Base-by-base conservation (phyloP, 140 eudicot genomes). In the Senecio squalidus region DNA sequence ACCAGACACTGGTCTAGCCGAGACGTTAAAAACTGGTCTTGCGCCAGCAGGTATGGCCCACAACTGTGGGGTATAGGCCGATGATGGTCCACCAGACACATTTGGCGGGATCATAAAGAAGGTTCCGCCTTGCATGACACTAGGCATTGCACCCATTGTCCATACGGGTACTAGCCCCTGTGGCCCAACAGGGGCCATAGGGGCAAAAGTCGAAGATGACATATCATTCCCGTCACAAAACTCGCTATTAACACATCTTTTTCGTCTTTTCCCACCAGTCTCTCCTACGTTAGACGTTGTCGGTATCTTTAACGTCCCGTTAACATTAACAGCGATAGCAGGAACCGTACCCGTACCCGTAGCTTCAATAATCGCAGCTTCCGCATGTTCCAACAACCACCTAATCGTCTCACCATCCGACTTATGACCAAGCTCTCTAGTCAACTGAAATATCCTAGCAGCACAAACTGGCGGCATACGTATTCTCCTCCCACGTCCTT, bases 41-140 rank as follows among this genome's bases (percentile, higher is more conserved):
- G 86, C 86, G 6, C 84, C 62, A 4, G 85, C 81, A 1, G 94
- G 96, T 1, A 84, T 74, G 55, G 97, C 97, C 97, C 95, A 86
- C 29, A 85, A 26, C 41, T 82, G 96, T 8, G 77, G 74, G 40
- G 60, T 83, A 28, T 48, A 50, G 25, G 40, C 39, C 5, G 50
- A 43, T 15, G 49, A 44, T 44, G 50, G 50, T 44, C 9, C 50
- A 17, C 44, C 60, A n/a, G n/a, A n/a, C n/a, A n/a, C n/a, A 0
- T 17, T 11, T 1, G 43, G 27, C 9, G 92, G 88, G 31, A 83
- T 65, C 88, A 79, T 72, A 34, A 80, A 80, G 27, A 75, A 78
- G 0, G 82, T 67, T 3, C 89, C 95, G 4, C 54, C 53, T 0
- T 74, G 81, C 9, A 17, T 31, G 8, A 22, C 6, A 17, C 31